Evolutionary conservation across 257 asterid genomes (phyloP).

Genomic region (Ophiorrhiza pumila): DNA sequence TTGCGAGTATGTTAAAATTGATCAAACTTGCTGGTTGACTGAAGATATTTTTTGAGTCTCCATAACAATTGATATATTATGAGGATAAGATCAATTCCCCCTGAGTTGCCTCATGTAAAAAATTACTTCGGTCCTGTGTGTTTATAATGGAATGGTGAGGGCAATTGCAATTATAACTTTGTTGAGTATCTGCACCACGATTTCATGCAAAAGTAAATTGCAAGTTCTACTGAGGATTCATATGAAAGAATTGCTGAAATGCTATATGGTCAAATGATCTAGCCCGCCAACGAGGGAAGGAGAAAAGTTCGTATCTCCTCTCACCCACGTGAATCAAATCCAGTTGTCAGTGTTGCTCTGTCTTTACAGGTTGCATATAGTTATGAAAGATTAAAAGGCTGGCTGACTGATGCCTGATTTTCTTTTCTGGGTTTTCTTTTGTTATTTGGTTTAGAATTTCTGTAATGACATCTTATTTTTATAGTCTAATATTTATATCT

Average conservation of each 20-base stretch:
- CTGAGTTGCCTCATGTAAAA: neutral
- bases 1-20: neutral
- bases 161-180: neutral
- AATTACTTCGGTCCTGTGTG: neutral
- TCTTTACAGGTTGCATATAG: too few species aligned
- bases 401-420: neutral
- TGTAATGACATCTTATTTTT: neutral
- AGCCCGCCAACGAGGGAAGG: too few species aligned
- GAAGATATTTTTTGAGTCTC: neutral
- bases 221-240: neutral
- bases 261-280: neutral
- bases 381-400: too few species aligned
- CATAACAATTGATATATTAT: neutral
- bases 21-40: neutral
- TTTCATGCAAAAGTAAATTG: neutral
- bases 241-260: neutral
- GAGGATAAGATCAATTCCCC: neutral
- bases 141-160: neutral
- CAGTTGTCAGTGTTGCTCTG: too few species aligned
- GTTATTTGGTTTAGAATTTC: neutral
- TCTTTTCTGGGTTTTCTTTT: neutral
- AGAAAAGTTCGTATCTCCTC: too few species aligned
- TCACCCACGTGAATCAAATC: too few species aligned
- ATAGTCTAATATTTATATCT: neutral
- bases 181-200: neutral